phyloP scores from a whole-genome alignment of 805 yeast genomes.

The Candida loeiensis region DNA sequence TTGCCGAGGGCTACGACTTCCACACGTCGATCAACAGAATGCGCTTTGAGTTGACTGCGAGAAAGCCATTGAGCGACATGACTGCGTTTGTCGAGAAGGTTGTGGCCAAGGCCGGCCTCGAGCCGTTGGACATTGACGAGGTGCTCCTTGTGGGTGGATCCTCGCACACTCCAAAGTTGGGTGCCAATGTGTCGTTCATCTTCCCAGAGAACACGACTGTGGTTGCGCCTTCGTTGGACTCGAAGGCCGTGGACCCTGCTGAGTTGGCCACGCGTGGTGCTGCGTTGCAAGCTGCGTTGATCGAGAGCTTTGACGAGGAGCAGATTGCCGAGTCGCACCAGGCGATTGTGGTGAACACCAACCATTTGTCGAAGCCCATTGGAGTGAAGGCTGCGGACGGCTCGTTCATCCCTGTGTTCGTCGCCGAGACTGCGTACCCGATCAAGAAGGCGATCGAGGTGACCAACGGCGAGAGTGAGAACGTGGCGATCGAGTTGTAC shows the following conservation, averaged over 20 bases:
- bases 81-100: conserved; percentile 69
- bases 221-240: conserved; percentile 70
- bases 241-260: conserved; percentile 81
- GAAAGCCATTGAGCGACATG: conserved; percentile 74
- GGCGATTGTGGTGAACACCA: conserved; percentile 83
- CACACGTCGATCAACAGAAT: conserved; percentile 90
- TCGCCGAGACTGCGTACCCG: conserved; percentile 86
- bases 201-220: conserved; percentile 81
- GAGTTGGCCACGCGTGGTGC: conserved; percentile 93
- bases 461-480: conserved; percentile 55
- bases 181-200: conserved; percentile 62
- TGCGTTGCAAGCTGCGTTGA: conserved; percentile 89
- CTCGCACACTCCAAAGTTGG: conserved; percentile 88
- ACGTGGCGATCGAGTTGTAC: conserved; percentile 63
- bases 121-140: conserved; percentile 82
- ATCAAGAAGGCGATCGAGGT: conserved; percentile 72
- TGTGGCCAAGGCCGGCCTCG: conserved; percentile 79
- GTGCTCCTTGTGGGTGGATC: conserved; percentile 92
- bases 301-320: conserved; percentile 78
- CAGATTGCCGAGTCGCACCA: conserved; percentile 76
- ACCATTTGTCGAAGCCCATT: conserved; percentile 77
- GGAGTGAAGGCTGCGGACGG: conserved; percentile 79
- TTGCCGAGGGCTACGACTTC: conserved; percentile 92
- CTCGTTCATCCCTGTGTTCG: conserved; percentile 66
- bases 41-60: conserved; percentile 84